Percentiles rank a stretch among this genome's conserved stretches.
These are phyloP conservation scores for Agaricus subrufescens DNA, from an alignment of 768 basidiomycete genomes.

Conservation along the genomic window DNA sequence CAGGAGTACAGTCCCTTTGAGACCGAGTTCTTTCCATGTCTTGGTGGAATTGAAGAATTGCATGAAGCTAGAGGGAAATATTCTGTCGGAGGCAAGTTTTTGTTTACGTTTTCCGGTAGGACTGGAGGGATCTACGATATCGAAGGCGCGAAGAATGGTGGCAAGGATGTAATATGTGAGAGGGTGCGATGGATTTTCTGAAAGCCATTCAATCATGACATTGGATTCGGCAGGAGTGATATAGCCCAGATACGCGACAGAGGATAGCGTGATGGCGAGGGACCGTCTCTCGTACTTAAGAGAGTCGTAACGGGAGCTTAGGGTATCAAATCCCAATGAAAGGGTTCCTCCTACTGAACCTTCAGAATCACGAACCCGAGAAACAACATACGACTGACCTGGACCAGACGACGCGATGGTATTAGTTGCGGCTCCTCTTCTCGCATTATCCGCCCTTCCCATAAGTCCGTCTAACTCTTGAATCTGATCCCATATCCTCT, in stretches of 20 bases:
- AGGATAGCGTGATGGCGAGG: constrained; percentile 58
- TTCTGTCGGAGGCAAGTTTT: constrained; percentile 39
- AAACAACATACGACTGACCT: constrained; percentile 33
- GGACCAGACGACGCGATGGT: constrained; percentile 52
- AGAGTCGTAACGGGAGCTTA: constrained; percentile 65
- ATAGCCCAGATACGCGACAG: constrained; percentile 59
- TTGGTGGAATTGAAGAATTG: constrained; percentile 46
- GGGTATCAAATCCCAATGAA: constrained; percentile 59
- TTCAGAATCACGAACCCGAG: neutral
- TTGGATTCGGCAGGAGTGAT: constrained; percentile 58
- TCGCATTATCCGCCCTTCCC: constrained; percentile 47
- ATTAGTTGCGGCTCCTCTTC: constrained; percentile 59
- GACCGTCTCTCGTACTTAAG: constrained; percentile 70
- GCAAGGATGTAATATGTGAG: constrained; percentile 69
- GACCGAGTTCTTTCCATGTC: constrained; percentile 63
- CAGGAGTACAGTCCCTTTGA: constrained; percentile 72
- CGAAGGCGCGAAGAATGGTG: constrained; percentile 60
- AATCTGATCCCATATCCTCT: constrained; percentile 58
- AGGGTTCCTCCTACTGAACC: constrained; percentile 32
- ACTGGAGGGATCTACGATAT: constrained; percentile 54
- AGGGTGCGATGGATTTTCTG: constrained; percentile 57
- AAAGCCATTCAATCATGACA: constrained; percentile 66
- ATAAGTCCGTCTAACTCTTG: constrained; percentile 54
- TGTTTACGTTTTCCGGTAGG: constrained; percentile 41
- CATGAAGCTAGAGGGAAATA: constrained; percentile 40